Conservation (phyloP, 192 early-diverging fungal genomes). For the Linnemannia hyalina region DNA sequence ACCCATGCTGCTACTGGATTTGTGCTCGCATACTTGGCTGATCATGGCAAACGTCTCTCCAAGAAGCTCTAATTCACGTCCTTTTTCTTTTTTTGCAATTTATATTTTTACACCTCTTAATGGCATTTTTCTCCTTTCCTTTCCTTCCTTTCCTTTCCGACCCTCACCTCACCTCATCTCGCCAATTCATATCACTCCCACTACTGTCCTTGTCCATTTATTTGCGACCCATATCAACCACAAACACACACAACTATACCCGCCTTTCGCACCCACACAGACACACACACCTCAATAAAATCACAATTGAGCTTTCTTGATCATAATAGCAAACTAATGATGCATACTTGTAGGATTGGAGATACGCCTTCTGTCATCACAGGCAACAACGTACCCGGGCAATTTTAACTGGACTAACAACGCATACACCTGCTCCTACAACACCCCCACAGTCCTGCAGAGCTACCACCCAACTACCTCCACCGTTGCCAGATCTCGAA, state of each 20-base stretch:
- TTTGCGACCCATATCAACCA: not conserved
- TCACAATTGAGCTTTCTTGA: not conserved
- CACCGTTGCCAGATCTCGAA: no score
- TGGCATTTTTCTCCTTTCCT: not conserved
- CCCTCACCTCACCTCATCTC: not conserved
- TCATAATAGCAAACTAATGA: no score
- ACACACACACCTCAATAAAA: not conserved
- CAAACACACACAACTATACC: slow-evolving; percentile 2
- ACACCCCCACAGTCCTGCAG: no score
- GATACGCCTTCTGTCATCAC: no score
- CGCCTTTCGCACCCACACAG: not conserved
- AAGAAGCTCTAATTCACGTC: slow-evolving; percentile 19
- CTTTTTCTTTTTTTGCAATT: not conserved
- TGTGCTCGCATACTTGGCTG: slow-evolving; percentile 24
- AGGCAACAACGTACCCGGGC: no score
- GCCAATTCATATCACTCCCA: not conserved
- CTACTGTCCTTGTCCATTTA: not conserved
- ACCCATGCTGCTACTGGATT: slow-evolving; percentile 27
- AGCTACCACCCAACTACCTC: no score
- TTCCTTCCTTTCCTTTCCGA: not conserved
- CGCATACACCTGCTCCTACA: no score
- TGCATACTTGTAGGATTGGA: no score
- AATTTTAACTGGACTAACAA: no score
- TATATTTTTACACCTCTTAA: not conserved
- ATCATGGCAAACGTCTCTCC: slow-evolving; percentile 4